These are phyloP conservation scores for Epichloe coenophiala DNA, from an alignment of 2,329 filamentous ascomycete genomes.

Conservation along the genomic window DNA sequence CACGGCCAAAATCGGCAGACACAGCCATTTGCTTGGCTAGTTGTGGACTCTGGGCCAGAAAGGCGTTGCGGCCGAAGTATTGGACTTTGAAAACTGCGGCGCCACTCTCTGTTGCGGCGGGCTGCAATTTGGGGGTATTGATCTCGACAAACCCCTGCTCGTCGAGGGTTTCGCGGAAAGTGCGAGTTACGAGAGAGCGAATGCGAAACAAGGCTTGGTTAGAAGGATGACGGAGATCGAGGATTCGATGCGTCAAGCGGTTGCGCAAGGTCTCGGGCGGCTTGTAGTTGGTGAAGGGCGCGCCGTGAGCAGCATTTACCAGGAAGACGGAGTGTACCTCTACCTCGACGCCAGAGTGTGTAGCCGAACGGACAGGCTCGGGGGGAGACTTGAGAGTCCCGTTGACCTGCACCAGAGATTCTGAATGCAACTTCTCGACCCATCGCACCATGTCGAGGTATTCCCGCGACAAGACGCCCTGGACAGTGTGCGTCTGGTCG, in stretches of 20 bases:
- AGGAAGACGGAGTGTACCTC: constrained; percentile 44
- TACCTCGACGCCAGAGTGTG: constrained; percentile 64
- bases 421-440: constrained; percentile 69
- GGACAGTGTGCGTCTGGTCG: constrained; percentile 70
- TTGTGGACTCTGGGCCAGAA: constrained; percentile 84
- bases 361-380: constrained; percentile 61
- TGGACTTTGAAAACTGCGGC: constrained; percentile 84
- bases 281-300: constrained; percentile 42
- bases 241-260: constrained; percentile 63
- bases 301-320: constrained; percentile 34
- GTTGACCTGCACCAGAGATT: constrained; percentile 64
- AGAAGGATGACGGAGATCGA: constrained; percentile 74
- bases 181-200: constrained; percentile 64
- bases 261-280: constrained; percentile 54
- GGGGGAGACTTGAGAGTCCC: constrained; percentile 62
- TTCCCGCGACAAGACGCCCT: constrained; percentile 54
- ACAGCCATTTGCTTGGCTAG: constrained; percentile 89
- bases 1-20: constrained; percentile 74
- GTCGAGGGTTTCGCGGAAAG: constrained; percentile 68
- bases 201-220: constrained; percentile 83
- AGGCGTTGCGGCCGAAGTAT: constrained; percentile 79
- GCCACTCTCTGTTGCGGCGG: constrained; percentile 79
- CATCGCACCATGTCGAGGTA: constrained; percentile 68
- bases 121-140: constrained; percentile 84
- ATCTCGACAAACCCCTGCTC: constrained; percentile 77